These are phyloP conservation scores for Camillea tinctor DNA, from an alignment of 2,329 filamentous ascomycete species.

Conservation along the genomic window DNA sequence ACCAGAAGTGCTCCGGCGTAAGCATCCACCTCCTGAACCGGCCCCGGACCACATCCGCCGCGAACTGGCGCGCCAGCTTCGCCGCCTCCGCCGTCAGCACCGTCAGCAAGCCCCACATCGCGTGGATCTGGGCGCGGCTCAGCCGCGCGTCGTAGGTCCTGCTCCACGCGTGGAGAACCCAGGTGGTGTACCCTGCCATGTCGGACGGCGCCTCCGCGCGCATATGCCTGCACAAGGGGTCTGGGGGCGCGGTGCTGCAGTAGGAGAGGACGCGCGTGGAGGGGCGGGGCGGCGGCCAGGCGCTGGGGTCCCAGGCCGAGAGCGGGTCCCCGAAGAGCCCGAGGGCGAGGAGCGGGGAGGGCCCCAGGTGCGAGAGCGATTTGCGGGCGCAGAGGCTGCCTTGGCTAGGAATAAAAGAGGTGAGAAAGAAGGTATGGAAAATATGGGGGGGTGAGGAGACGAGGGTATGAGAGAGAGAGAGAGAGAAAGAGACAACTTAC, in stretches of 20 bases:
- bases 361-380: slow-evolving; percentile 13
- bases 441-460: no score
- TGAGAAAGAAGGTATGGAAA: no score
- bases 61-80: slow-evolving; percentile 10
- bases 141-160: slow-evolving; percentile 13
- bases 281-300: no score
- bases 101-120: slow-evolving; percentile 4
- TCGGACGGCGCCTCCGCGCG: slow-evolving; percentile 11
- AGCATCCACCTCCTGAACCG: slow-evolving; percentile 20
- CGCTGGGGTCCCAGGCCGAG: slow-evolving; percentile 15
- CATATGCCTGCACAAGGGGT: slow-evolving; percentile 15
- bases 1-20: slow-evolving; percentile 23
- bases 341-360: slow-evolving; percentile 15
- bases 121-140: slow-evolving; percentile 15
- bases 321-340: slow-evolving; percentile 20
- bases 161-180: slow-evolving; percentile 14
- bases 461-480: not conserved
- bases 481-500: slow-evolving; percentile 5
- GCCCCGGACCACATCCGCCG: slow-evolving; percentile 9
- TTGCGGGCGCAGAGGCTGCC: slow-evolving; percentile 20
- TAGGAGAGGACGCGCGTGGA: slow-evolving; percentile 11
- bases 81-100: slow-evolving; percentile 15
- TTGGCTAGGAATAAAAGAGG: slow-evolving; percentile 15
- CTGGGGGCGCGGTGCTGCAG: slow-evolving; percentile 15
- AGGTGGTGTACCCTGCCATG: slow-evolving; percentile 9